Percentiles rank a stretch among this genome's conserved stretches.
phyloP scores from a whole-genome alignment of 2,329 filamentous ascomycete species.

The Trichoderma koningii region DNA sequence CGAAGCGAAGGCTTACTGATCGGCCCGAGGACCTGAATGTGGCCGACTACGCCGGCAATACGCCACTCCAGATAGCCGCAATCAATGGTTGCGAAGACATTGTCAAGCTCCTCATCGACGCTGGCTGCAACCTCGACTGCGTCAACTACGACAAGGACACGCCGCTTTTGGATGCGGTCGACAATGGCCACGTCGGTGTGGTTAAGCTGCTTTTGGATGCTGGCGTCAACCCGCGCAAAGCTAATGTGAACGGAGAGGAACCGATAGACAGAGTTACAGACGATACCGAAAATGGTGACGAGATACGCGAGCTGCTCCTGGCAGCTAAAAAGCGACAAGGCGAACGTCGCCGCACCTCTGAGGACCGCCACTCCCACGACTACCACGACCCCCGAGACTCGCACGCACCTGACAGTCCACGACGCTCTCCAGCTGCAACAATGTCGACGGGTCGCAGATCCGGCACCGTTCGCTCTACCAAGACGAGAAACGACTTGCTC shows the following conservation, averaged over 20 bases:
- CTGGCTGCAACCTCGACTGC: slow-evolving; percentile 81
- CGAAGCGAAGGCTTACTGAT: slow-evolving; percentile 73
- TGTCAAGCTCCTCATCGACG: slow-evolving; percentile 81
- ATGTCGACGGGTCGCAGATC: slow-evolving; percentile 50
- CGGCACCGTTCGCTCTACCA: slow-evolving; percentile 61
- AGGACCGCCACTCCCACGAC: slow-evolving; percentile 57
- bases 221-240: slow-evolving; percentile 86
- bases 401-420: slow-evolving; percentile 60
- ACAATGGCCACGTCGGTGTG: slow-evolving; percentile 89
- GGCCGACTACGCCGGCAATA: slow-evolving; percentile 93
- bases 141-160: slow-evolving; percentile 84
- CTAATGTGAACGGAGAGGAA: slow-evolving; percentile 90
- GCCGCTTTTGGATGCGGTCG: slow-evolving; percentile 91
- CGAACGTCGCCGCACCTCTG: slow-evolving; percentile 57
- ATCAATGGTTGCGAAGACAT: slow-evolving; percentile 85
- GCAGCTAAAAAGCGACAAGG: slow-evolving; percentile 60
- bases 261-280: slow-evolving; percentile 80
- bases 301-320: slow-evolving; percentile 71
- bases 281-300: slow-evolving; percentile 74
- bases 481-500: slow-evolving; percentile 64
- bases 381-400: slow-evolving; percentile 52
- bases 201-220: slow-evolving; percentile 81
- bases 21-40: slow-evolving; percentile 86
- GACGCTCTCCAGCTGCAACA: slow-evolving; percentile 54
- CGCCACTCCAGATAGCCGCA: slow-evolving; percentile 88